Base-by-base conservation (phyloP, 2,329 filamentous ascomycete species). In the Alternaria sp. region DNA sequence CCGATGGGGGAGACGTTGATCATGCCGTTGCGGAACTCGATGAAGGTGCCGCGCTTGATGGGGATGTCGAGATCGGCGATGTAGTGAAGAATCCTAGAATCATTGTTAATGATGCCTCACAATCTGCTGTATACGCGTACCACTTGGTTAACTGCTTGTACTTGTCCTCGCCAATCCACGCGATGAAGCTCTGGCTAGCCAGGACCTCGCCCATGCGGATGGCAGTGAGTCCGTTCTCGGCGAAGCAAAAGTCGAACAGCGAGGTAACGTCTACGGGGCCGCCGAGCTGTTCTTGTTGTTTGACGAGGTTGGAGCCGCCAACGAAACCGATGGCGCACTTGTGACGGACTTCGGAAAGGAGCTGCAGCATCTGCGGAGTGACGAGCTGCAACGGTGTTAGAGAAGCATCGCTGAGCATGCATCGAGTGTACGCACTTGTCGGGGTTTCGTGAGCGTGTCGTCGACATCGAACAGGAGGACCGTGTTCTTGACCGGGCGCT, bases 391-490 rank as follows among this genome's bases (percentile, higher is more conserved):
- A 21, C 8, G 2, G 21, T 37, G 66, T 71, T 66, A 73, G 72
- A 58, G 59, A 58, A 18, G 14, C 28, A 20, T 55, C 18, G 18
- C 20, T 41, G 28, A 15, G 18, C 3, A 33, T 14, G 6, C 44
- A 44, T 26, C 14, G 10, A 28, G 14, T 15, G n/a, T 23, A 64
- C 70, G 45, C 72, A 96, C 92, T 74, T 87, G 86, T 70, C 96
- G 89, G 49, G 96, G 90, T 45, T 89, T 91, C 15, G 94, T 96
- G 72, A 99, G 88, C 28, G 96, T 97, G 77, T 89, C 92, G 80
- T 99, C 96, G 64, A 99, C 96, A 82, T 99, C 96, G 82, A 99
- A 99, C 68, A 99, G 90, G 77, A 89, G 90, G 82, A 99, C 92
- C 69, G 95, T 98, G 86, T 96, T 93, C 84, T 94, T 93, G 81